Evolutionary conservation across 345 rosid species (phyloP).

Genomic region (Eutrema japonicum): DNA sequence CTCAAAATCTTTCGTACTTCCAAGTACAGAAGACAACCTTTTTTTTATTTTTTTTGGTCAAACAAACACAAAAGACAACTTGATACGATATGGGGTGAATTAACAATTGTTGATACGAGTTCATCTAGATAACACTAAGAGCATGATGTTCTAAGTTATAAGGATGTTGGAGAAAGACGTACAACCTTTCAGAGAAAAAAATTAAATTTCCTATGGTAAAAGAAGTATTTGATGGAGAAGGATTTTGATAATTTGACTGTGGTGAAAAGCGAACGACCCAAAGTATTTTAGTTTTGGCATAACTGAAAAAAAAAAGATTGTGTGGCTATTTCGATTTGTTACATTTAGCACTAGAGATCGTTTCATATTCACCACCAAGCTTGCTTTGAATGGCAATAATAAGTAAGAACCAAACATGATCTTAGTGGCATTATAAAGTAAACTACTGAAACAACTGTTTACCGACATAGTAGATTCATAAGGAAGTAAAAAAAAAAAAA

Average conservation of each 20-base stretch:
- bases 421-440: constrained; percentile 17
- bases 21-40: background rate
- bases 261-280: background rate
- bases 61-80: background rate
- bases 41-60: too few relatives aligned
- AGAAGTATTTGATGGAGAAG: background rate
- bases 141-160: background rate
- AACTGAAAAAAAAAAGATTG: background rate
- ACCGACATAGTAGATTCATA: constrained; percentile 22
- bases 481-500: background rate
- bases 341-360: background rate
- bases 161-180: background rate
- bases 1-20: background rate
- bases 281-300: background rate
- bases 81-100: background rate
- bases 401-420: constrained; percentile 23
- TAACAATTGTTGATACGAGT: background rate
- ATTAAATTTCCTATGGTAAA: background rate
- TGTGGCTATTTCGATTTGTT: background rate
- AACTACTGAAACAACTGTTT: constrained; percentile 16
- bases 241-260: background rate
- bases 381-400: background rate
- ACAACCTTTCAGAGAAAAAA: background rate
- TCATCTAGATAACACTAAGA: background rate
- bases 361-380: constrained; percentile 22